phyloP scores from a whole-genome alignment of 495 filamentous ascomycete genomes.

The Neurospora terricola region DNA sequence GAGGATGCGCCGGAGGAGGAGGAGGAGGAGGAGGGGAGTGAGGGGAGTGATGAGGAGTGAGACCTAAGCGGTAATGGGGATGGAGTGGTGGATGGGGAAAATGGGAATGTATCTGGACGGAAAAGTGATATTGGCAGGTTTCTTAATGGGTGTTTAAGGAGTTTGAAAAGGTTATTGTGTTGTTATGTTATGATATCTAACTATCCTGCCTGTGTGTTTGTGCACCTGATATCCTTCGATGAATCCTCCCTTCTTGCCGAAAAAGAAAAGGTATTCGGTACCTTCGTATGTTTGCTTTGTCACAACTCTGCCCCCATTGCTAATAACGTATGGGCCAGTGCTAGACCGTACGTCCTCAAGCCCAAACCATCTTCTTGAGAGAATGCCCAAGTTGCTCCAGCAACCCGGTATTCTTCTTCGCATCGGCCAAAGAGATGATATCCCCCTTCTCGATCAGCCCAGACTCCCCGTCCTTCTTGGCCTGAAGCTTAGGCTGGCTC shows the following conservation, averaged over 20 bases:
- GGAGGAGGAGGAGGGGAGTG: background rate
- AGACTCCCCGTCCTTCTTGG: conserved; percentile 16
- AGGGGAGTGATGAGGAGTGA: background rate
- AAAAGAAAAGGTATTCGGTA: background rate
- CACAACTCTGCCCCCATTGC: background rate
- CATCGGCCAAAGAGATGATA: conserved; percentile 73
- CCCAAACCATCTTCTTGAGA: conserved; percentile 89
- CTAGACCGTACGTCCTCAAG: conserved; percentile 28
- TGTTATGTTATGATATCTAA: background rate
- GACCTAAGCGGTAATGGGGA: background rate
- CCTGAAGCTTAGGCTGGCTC: conserved; percentile 20
- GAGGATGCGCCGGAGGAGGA: background rate
- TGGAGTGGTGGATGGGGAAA: background rate
- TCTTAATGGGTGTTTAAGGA: background rate
- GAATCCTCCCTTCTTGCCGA: background rate
- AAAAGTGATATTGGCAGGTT: background rate
- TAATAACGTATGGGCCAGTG: background rate
- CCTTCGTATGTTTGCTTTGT: background rate
- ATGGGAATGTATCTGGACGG: background rate
- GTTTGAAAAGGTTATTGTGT: background rate
- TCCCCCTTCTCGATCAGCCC: conserved; percentile 56
- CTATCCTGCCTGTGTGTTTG: background rate
- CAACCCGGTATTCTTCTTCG: conserved; percentile 76
- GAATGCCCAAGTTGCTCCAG: conserved; percentile 78
- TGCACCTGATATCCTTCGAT: background rate